Evolutionary conservation across 139 green algal species (phyloP).

Genomic region (Limnomonas spitsbergensis): DNA sequence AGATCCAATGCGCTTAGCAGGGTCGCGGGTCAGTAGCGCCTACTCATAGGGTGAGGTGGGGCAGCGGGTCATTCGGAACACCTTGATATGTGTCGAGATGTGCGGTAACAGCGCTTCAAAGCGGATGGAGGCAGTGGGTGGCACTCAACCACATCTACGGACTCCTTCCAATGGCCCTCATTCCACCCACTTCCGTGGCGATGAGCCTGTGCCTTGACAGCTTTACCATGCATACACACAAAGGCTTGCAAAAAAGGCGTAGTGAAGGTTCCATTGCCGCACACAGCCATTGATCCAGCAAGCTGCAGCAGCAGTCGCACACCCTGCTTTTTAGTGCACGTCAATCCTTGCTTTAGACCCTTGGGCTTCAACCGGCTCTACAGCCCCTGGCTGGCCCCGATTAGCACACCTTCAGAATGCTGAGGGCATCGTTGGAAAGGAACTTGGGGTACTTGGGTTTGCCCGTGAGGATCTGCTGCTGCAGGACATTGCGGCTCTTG

Average conservation of each 20-base stretch:
- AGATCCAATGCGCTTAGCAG: conserved; percentile 75
- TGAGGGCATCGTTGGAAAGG: conserved; percentile 41
- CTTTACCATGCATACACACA: too few species aligned
- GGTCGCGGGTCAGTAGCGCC: conserved; percentile 81
- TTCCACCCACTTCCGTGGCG: too few species aligned
- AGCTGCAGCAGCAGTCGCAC: background rate
- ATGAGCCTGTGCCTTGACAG: too few species aligned
- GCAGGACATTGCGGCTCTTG: conserved; percentile 78
- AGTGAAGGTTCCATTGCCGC: too few species aligned
- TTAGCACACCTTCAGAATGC: conserved; percentile 59
- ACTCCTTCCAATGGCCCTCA: too few species aligned
- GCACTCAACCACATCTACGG: too few species aligned
- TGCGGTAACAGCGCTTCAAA: too few species aligned
- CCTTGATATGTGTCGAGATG: too few species aligned
- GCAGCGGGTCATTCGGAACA: too few species aligned
- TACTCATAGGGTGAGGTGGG: conserved; percentile 37
- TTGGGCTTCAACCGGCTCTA: background rate
- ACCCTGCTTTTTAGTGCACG: background rate
- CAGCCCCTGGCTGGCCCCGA: background rate
- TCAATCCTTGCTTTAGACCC: background rate
- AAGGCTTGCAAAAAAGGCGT: too few species aligned
- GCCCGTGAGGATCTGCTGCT: conserved; percentile 14
- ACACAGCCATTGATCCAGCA: background rate
- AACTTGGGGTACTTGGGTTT: conserved; percentile 49
- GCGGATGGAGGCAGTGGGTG: too few species aligned